Percentiles rank a stretch among this genome's conserved stretches.
Evolutionary conservation across 768 basidiomycete species (phyloP).

Genomic region (Galerina marginata): DNA sequence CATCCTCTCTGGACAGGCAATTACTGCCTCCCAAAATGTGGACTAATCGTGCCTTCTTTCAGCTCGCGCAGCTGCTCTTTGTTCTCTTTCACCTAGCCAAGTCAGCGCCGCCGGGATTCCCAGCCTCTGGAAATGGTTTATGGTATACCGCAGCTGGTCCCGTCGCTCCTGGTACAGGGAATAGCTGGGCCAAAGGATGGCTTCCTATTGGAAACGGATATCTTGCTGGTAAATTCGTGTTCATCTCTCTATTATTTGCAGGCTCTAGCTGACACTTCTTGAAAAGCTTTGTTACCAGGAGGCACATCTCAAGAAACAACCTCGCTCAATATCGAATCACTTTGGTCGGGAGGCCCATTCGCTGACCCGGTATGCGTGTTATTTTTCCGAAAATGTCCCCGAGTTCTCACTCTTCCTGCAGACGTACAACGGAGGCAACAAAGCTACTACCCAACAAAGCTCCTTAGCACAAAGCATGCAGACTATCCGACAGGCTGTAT

Average conservation of each 20-base stretch:
- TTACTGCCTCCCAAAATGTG: slow-evolving; percentile 11
- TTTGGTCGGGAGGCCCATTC: slow-evolving; percentile 82
- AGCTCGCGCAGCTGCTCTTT: slow-evolving; percentile 16
- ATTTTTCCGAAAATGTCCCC: background rate
- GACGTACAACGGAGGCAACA: slow-evolving; percentile 75
- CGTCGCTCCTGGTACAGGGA: slow-evolving; percentile 18
- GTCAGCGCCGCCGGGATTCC: slow-evolving; percentile 50
- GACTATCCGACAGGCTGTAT: slow-evolving; percentile 59
- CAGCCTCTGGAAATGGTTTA: slow-evolving; percentile 73
- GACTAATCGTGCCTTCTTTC: slow-evolving; percentile 7
- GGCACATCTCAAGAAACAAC: slow-evolving; percentile 62
- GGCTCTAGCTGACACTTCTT: background rate
- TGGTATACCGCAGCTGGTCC: slow-evolving; percentile 63
- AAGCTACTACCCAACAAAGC: slow-evolving; percentile 46
- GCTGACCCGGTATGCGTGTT: slow-evolving; percentile 53
- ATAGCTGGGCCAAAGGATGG: slow-evolving; percentile 61
- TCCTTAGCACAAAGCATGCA: slow-evolving; percentile 56
- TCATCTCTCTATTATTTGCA: background rate
- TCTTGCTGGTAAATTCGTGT: slow-evolving; percentile 53
- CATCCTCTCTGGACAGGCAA: background rate
- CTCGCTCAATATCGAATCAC: slow-evolving; percentile 75
- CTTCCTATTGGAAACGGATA: slow-evolving; percentile 80
- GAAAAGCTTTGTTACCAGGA: slow-evolving; percentile 67
- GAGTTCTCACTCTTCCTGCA: slow-evolving; percentile 32
- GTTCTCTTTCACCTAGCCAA: slow-evolving; percentile 3